phyloP scores from a whole-genome alignment of 202 grass and related monocot genomes.

The Musa balbisiana region DNA sequence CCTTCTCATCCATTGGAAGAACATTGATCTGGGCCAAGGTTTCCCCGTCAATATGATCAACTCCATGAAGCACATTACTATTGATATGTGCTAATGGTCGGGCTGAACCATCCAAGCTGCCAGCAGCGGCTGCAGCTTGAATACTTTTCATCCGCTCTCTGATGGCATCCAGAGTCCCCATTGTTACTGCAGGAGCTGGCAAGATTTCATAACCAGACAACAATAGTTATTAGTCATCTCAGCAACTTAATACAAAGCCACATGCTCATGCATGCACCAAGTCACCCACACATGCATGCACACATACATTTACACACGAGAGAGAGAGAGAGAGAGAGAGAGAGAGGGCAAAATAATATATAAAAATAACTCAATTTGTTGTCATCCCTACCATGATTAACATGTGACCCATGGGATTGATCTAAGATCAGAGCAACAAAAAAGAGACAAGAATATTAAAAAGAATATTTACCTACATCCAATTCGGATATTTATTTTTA shows the following conservation, averaged over 20 bases:
- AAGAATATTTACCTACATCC: too few species aligned
- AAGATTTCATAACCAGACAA: slow-evolving; percentile 9
- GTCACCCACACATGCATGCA: too few species aligned
- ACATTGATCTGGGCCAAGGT: slow-evolving; percentile 46
- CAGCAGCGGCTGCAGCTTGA: slow-evolving; percentile 77
- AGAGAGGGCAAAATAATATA: too few species aligned
- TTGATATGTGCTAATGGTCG: slow-evolving; percentile 47
- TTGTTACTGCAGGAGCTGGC: slow-evolving; percentile 29
- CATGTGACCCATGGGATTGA: too few species aligned
- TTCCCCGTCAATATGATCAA: slow-evolving; percentile 33
- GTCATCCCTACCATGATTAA: too few species aligned
- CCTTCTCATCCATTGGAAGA: slow-evolving; percentile 91
- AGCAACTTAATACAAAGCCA: not conserved
- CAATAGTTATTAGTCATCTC: not conserved
- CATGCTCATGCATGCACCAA: too few species aligned
- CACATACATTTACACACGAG: too few species aligned
- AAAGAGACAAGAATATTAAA: too few species aligned
- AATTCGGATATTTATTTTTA: too few species aligned
- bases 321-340: not conserved
- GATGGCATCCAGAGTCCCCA: slow-evolving; percentile 74
- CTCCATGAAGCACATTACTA: slow-evolving; percentile 36
- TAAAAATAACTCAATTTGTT: too few species aligned
- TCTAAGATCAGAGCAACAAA: too few species aligned
- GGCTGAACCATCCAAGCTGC: slow-evolving; percentile 42
- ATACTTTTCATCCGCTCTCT: slow-evolving; percentile 99